phyloP scores from a whole-genome alignment of 2,329 filamentous ascomycete genomes.

The Fusarium tricinctum region DNA sequence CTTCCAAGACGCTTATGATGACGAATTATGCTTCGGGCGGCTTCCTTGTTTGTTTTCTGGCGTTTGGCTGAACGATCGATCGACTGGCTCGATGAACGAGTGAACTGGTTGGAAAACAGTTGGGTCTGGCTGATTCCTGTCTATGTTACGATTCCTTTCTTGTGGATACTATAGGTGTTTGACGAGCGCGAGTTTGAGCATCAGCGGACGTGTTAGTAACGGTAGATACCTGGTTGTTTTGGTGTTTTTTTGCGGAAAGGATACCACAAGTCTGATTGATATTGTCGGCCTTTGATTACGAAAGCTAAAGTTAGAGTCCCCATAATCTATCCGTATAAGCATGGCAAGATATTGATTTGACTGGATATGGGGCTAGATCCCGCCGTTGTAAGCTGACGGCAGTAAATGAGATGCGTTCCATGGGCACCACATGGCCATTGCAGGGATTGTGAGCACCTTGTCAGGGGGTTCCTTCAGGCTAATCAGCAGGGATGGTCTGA shows the following conservation, averaged over 20 bases:
- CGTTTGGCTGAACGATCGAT: constrained; percentile 34
- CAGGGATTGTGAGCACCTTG: constrained; percentile 35
- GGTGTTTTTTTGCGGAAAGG: constrained; percentile 39
- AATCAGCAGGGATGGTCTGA: constrained; percentile 11
- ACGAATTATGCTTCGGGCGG: constrained; percentile 40
- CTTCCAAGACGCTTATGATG: constrained; percentile 45
- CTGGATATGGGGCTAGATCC: neutral
- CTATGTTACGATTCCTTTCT: constrained; percentile 26
- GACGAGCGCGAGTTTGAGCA: constrained; percentile 27
- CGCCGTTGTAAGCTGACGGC: constrained; percentile 18
- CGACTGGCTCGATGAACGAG: constrained; percentile 13
- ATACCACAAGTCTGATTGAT: constrained; percentile 37
- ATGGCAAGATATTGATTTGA: neutral
- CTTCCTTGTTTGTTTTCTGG: constrained; percentile 39
- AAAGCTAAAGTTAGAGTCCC: constrained; percentile 4
- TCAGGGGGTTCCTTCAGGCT: constrained; percentile 15
- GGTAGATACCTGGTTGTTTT: constrained; percentile 42
- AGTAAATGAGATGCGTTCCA: constrained; percentile 22
- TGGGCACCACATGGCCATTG: constrained; percentile 40
- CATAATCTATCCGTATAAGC: neutral
- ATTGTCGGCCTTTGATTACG: constrained; percentile 10
- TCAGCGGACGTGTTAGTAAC: constrained; percentile 16
- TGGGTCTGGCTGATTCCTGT: constrained; percentile 32
- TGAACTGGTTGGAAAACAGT: constrained; percentile 25
- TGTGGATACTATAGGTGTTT: constrained; percentile 25